phyloP scores from a whole-genome alignment of 202 grass and related monocot genomes.

The Zizania palustris region DNA sequence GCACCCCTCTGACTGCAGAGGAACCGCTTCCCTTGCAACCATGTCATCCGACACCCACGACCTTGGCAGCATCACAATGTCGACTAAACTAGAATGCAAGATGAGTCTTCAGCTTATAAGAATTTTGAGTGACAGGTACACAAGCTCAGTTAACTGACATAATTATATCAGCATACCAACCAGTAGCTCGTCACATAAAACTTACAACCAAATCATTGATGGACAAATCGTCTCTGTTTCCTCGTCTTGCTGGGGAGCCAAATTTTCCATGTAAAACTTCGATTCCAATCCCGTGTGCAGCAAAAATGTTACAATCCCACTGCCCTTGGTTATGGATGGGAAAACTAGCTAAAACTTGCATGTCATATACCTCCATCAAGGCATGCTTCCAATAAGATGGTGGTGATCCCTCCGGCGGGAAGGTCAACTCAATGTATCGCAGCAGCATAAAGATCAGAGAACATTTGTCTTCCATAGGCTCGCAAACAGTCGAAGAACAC shows the following conservation, averaged over 20 bases:
- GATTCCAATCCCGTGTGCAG: neutral
- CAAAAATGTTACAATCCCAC: neutral
- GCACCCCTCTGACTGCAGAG: too few relatives aligned
- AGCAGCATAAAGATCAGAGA: neutral
- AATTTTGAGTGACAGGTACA: neutral
- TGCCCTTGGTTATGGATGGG: slow-evolving; percentile 15
- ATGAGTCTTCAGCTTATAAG: too few relatives aligned
- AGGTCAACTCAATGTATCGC: slow-evolving; percentile 13
- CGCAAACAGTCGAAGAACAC: neutral
- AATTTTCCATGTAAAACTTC: neutral
- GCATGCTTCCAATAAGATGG: neutral
- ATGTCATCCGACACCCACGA: too few relatives aligned
- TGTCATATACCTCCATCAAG: neutral
- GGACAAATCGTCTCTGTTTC: neutral
- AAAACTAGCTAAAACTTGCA: neutral
- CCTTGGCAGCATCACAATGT: too few relatives aligned
- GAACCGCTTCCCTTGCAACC: too few relatives aligned
- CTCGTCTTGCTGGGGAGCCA: neutral
- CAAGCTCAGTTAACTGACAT: neutral
- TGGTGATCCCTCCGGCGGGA: neutral
- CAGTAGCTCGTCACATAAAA: neutral
- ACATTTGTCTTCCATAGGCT: slow-evolving; percentile 6
- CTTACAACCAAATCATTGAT: neutral
- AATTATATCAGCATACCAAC: neutral
- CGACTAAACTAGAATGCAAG: too few relatives aligned